Evolutionary conservation across 768 basidiomycete genomes (phyloP).

Genomic region (Calvatia gigantea): DNA sequence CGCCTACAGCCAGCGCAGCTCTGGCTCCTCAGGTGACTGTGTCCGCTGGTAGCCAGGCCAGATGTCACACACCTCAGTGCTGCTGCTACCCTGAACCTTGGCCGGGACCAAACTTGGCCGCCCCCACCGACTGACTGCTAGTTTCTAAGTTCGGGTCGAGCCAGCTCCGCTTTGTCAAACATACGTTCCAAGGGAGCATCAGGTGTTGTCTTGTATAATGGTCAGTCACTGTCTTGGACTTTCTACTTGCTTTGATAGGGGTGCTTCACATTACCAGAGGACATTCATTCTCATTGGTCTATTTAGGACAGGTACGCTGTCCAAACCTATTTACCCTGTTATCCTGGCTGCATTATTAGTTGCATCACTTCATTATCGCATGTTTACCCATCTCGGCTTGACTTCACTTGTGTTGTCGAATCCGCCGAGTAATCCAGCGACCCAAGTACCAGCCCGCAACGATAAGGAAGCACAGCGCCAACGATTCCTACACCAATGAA

Average conservation of each 20-base stretch:
- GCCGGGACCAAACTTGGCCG: background rate
- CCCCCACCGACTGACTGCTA: background rate
- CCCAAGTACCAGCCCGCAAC: constrained; percentile 12
- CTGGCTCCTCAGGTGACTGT: constrained; percentile 13
- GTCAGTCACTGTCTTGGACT: background rate
- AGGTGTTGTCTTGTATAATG: background rate
- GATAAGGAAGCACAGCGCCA: constrained; percentile 14
- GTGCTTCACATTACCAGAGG: background rate
- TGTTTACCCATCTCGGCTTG: background rate
- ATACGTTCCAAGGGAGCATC: background rate
- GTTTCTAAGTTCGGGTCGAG: background rate
- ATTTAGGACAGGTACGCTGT: background rate
- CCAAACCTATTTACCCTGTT: background rate
- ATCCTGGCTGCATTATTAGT: no score
- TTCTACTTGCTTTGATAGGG: background rate
- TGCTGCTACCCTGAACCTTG: background rate
- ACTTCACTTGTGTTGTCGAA: background rate
- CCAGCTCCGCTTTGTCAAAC: background rate
- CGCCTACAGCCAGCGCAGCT: constrained; percentile 32
- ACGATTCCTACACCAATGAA: constrained; percentile 18
- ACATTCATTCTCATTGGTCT: background rate
- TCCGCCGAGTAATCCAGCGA: constrained; percentile 3
- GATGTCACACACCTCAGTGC: background rate
- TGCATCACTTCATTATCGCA: background rate
- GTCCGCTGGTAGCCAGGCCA: constrained; percentile 1